phyloP scores from a whole-genome alignment of 2,329 filamentous ascomycete species.

The Didymella lethalis region DNA sequence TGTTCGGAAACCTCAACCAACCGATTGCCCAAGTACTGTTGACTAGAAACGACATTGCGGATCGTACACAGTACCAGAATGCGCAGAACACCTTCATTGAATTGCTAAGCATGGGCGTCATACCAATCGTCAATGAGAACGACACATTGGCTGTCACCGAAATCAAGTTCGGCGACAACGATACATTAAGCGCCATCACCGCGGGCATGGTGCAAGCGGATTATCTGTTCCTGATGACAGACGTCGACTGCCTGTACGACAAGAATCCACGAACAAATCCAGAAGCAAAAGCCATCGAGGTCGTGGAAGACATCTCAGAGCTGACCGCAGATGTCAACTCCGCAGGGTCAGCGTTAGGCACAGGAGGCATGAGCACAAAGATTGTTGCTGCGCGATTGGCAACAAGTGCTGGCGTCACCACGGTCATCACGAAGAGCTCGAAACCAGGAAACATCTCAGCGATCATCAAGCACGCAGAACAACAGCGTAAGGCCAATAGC shows the following conservation, averaged over 20 bases:
- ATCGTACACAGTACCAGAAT: slow-evolving; percentile 94
- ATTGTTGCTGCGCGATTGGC: slow-evolving; percentile 92
- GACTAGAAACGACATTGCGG: slow-evolving; percentile 94
- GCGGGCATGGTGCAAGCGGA: slow-evolving; percentile 97
- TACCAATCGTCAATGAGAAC: slow-evolving; percentile 99
- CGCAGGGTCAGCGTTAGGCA: slow-evolving; percentile 86
- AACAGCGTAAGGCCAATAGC: slow-evolving; percentile 56
- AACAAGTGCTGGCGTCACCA: slow-evolving; percentile 93
- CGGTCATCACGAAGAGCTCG: slow-evolving; percentile 92
- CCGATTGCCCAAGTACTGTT: slow-evolving; percentile 94
- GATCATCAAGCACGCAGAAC: slow-evolving; percentile 83
- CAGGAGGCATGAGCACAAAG: slow-evolving; percentile 97
- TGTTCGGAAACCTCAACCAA: slow-evolving; percentile 87
- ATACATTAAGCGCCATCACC: slow-evolving; percentile 95
- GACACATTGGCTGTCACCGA: slow-evolving; percentile 96
- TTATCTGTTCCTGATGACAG: slow-evolving; percentile 97
- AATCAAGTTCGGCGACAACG: slow-evolving; percentile 99
- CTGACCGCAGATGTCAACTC: slow-evolving; percentile 90
- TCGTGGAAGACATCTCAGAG: slow-evolving; percentile 85
- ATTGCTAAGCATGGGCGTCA: slow-evolving; percentile 91
- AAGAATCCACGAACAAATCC: slow-evolving; percentile 88
- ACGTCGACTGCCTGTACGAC: slow-evolving; percentile 96
- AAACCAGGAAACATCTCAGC: slow-evolving; percentile 89
- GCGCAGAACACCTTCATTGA: slow-evolving; percentile 94
- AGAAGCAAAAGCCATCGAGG: slow-evolving; percentile 87